Conservation (phyloP, 495 filamentous ascomycete species). For the Annulohypoxylon nitens region DNA sequence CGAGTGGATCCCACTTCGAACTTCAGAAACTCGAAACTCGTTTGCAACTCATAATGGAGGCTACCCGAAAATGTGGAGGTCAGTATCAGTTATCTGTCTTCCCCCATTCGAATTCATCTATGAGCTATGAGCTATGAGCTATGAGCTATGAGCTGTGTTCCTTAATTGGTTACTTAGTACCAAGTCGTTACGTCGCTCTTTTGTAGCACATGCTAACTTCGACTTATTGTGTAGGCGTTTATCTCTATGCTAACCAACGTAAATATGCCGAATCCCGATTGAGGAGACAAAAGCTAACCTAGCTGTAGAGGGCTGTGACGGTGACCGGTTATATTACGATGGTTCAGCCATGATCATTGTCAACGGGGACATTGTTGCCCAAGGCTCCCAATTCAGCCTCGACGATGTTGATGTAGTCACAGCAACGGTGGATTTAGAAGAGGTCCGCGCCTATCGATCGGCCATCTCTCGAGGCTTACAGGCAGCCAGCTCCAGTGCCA, state of each 20-base stretch:
- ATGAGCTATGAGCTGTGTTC: background rate
- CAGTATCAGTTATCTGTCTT: constrained; percentile 55
- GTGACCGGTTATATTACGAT: constrained; percentile 56
- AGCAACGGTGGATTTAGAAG: constrained; percentile 82
- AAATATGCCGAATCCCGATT: background rate
- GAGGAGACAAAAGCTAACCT: constrained; percentile 34
- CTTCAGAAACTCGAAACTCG: constrained; percentile 82
- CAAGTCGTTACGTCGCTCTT: background rate
- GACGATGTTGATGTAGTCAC: constrained; percentile 83
- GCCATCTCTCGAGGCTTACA: constrained; percentile 68
- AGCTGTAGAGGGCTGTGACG: constrained; percentile 63
- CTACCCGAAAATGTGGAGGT: constrained; percentile 80
- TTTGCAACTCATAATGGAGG: constrained; percentile 79
- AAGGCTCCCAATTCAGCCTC: constrained; percentile 77
- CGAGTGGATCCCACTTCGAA: constrained; percentile 74
- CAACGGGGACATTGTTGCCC: constrained; percentile 77
- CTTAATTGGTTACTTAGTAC: background rate
- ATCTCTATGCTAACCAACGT: constrained; percentile 43
- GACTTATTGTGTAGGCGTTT: constrained; percentile 59
- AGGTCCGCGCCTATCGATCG: constrained; percentile 69
- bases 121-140: background rate
- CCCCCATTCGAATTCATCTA: background rate
- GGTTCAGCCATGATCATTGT: constrained; percentile 79
- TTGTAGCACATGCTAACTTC: background rate
- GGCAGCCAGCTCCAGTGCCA: constrained; percentile 51